Conservation (phyloP, 345 rosid genomes). For the Salix suchowensis region DNA sequence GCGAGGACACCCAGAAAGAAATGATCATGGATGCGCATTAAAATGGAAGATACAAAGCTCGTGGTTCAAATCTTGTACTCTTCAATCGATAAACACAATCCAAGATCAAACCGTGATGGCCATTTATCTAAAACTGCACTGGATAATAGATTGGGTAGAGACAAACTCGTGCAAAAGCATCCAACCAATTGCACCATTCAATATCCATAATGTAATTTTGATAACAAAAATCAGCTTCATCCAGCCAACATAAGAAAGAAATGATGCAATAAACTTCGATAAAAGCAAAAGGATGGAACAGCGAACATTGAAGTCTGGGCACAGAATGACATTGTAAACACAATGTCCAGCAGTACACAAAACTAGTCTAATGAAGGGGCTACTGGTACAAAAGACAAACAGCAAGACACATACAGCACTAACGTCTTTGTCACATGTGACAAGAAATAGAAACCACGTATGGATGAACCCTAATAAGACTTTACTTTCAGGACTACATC, state of each 20-base stretch:
- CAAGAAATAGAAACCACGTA: not conserved
- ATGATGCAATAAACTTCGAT: not conserved
- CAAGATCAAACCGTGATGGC: not conserved
- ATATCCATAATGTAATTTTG: not conserved
- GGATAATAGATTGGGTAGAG: not conserved
- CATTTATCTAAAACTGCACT: not conserved
- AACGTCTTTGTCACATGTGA: not conserved
- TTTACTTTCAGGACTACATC: conserved; percentile 3
- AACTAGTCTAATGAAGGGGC: conserved; percentile 2
- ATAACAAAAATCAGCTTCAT: not conserved
- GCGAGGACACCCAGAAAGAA: not conserved
- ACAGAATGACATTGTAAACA: not conserved
- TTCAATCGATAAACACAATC: not conserved
- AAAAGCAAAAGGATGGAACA: no score
- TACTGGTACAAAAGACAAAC: not conserved
- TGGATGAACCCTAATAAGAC: conserved; percentile 5
- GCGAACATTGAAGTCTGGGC: not conserved
- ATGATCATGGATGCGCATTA: not conserved
- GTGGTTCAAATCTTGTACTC: no score
- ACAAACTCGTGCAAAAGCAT: not conserved
- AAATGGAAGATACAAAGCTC: not conserved
- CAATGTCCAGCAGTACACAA: not conserved
- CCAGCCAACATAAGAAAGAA: not conserved
- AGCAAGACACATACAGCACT: not conserved
- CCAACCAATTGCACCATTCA: not conserved